Percentiles rank a stretch among this genome's conserved stretches.
phyloP scores from a whole-genome alignment of 352 stramenopile genomes.

The Aphanomyces cochlioides region DNA sequence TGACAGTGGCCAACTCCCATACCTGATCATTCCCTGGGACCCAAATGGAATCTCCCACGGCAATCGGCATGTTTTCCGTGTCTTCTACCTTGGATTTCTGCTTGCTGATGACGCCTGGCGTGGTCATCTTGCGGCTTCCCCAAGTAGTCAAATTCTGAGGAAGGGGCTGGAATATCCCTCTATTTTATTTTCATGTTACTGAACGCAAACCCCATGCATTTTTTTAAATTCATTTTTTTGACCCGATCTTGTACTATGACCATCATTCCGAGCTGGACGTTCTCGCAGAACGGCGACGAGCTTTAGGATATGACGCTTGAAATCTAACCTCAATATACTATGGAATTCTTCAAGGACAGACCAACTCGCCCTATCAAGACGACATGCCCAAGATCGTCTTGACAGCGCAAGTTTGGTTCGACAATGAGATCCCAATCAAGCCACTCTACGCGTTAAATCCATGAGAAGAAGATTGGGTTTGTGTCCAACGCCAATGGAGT shows the following conservation, averaged over 20 bases:
- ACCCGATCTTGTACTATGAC: constrained; percentile 2
- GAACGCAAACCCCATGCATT: neutral
- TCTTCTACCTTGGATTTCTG: constrained; percentile 41
- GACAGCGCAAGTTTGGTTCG: no score
- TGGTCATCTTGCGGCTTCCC: constrained; percentile 19
- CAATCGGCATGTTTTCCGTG: constrained; percentile 67
- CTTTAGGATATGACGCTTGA: constrained; percentile 7
- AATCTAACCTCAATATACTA: no score
- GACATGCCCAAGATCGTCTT: no score
- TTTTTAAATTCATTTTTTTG: neutral
- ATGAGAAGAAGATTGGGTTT: no score
- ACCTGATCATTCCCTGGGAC: constrained; percentile 65
- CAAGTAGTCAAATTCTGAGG: constrained; percentile 21
- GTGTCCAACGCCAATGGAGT: no score
- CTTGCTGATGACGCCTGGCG: constrained; percentile 30
- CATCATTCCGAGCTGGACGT: neutral
- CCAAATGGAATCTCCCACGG: constrained; percentile 70
- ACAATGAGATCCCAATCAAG: no score
- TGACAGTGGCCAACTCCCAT: constrained; percentile 76
- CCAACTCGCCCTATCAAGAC: neutral
- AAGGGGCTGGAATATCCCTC: neutral
- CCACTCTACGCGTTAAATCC: no score
- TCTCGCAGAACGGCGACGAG: neutral
- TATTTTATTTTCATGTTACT: neutral
- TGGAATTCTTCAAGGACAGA: neutral